Evolutionary conservation across 2,329 filamentous ascomycete genomes (phyloP), one percentile per base, ranked within the genome.

Genomic region (Magnaporthales sp.): DNA sequence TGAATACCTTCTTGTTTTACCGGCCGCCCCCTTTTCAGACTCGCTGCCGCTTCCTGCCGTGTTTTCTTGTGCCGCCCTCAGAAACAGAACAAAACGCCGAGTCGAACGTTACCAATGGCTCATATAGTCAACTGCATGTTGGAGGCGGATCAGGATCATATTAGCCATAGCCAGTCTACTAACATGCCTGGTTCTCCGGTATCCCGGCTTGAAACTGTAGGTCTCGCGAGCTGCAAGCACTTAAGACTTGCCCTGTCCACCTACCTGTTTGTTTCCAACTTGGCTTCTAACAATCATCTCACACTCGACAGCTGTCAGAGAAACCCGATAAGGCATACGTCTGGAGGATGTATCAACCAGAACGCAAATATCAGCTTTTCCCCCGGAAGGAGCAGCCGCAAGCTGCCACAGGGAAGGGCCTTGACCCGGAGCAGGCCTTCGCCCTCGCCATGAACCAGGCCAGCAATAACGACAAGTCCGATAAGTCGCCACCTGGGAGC

Each of bases 301-400:
- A 66, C 69, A 68, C 67, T 65, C 69, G 64, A 64, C 73, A 68
- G 60, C 54, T 67, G 27, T 65, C 70, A 67, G 66, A 74, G 70
- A 71, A 76, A 72, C 66, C 65, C 29, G 66, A 66, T 22, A 64
- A 63, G 13, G 27, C 80, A 19, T 32, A 64, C 71, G 74, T 80
- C 63, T 86, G 84, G 84, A 86, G 84, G 73, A 86, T 88, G 83
- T 81, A 84, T 69, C 83, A 85, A 68, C 75, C 82, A 11, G 82
- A 85, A 61, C 81, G 82, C 67, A 88, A 85, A 76, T 88, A 89
- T 70, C 86, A 88, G 73, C 78, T 88, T 56, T 89, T 89, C 70
- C 83, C 86, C 68, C 82, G 78, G 72, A 84, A 78, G 70, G 81
- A 81, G 71, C 74, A 79, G 70, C 82, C 81, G 71, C 74, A 79